Conservation (phyloP, 225 moss, liverwort and hornwort genomes). For the Marchantia polymorpha region DNA sequence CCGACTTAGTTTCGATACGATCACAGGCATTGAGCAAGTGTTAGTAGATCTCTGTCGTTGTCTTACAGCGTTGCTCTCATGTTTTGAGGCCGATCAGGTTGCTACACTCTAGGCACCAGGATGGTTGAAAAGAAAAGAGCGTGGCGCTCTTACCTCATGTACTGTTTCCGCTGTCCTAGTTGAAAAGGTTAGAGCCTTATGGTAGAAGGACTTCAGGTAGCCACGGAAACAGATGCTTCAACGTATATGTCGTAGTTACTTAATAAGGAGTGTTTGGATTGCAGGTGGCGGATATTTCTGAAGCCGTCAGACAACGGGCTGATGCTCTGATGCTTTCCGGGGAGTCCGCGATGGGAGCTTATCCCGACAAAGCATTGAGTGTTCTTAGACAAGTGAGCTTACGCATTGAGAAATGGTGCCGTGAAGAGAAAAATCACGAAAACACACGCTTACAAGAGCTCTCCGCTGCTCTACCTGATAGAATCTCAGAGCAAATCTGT, state of each 20-base stretch:
- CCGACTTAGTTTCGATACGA: not conserved
- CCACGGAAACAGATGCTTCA: not conserved
- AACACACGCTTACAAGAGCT: conserved; percentile 66
- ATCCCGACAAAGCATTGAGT: conserved; percentile 85
- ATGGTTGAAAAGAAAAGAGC: not conserved
- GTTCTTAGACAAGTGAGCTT: conserved; percentile 90
- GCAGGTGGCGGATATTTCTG: conserved; percentile 97
- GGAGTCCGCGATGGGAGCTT: conserved; percentile 96
- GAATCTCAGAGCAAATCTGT: conserved; percentile 92
- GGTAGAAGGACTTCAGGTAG: not conserved
- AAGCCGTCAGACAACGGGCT: conserved; percentile 92
- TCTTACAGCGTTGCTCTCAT: not conserved
- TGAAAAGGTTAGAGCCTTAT: not conserved
- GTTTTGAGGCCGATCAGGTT: not conserved
- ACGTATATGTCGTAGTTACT: not conserved
- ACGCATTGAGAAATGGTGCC: conserved; percentile 87
- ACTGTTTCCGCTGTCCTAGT: not conserved
- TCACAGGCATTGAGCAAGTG: not conserved
- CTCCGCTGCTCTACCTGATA: conserved; percentile 60
- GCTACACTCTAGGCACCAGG: not conserved
- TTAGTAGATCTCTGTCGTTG: not conserved
- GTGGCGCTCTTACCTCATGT: not conserved
- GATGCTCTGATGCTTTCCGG: conserved; percentile 98
- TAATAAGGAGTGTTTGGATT: not conserved
- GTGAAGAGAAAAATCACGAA: conserved; percentile 86